Conservation (phyloP, 1,284 basidiomycete genomes). For the Fistulina hepatica region DNA sequence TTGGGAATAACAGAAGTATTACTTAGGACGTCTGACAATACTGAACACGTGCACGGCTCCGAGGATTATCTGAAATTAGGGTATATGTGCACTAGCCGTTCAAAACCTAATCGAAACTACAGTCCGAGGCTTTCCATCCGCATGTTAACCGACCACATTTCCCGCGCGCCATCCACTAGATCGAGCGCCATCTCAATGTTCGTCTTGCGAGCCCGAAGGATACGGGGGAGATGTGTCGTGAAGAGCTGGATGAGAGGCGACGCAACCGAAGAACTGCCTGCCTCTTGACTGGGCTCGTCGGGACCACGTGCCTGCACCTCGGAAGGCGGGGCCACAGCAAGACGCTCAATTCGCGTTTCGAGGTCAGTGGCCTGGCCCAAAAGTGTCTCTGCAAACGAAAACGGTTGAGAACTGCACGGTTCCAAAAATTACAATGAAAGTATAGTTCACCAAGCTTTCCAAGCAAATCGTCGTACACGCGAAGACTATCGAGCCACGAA, state of each 20-base stretch:
- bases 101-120: too few species aligned
- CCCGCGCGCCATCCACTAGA: constrained; percentile 34
- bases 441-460: constrained; percentile 26
- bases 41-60: too few species aligned
- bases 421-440: constrained; percentile 1
- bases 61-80: too few species aligned
- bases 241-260: constrained; percentile 30
- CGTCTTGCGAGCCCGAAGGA: constrained; percentile 31
- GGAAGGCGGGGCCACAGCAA: constrained; percentile 18
- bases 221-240: constrained; percentile 31
- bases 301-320: constrained; percentile 5
- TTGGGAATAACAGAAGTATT: too few species aligned
- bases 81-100: too few species aligned
- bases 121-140: constrained; percentile 37
- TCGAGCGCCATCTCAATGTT: constrained; percentile 37
- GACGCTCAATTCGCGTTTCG: constrained; percentile 25
- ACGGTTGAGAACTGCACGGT: not conserved
- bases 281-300: constrained; percentile 3
- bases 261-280: constrained; percentile 17
- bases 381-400: constrained; percentile 20
- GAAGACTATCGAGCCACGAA: too few species aligned
- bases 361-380: constrained; percentile 26
- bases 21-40: too few species aligned
- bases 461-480: constrained; percentile 30
- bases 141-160: constrained; percentile 32